Base-by-base conservation (phyloP, 2,329 filamentous ascomycete genomes). In the Sporothrix brasiliensis region DNA sequence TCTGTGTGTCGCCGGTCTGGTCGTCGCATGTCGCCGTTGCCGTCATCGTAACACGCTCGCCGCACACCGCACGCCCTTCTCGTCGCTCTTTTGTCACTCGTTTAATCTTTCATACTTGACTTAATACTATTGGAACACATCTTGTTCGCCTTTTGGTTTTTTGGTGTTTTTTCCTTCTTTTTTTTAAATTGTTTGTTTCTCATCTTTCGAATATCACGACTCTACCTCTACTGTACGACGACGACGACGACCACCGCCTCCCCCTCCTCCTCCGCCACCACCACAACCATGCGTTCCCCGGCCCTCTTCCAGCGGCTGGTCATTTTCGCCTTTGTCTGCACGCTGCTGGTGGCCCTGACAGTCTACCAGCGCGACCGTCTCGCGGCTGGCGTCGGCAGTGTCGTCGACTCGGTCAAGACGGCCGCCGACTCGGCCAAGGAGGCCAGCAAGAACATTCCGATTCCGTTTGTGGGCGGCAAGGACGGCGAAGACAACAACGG, bases 331-430 rank as follows among this genome's bases (percentile, higher is more conserved):
- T 53, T 69, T 50, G 60, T 47, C 19, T 60, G 44, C 53, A 71
- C 70, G 14, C 67, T 71, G 50, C 24, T 69, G 11, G 27, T 69
- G 41, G 54, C 70, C 30, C 30, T 69, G 21, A 61, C 66, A 21
- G 70, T 71, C 52, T 71, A 71, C 70, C 67, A 71, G 44, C 67
- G 70, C 41, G 70, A 71, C 47, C 65, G 67, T 16, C 52, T 71
- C 9, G 67, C 58, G 3, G 70, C 67, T 13, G 66, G 70, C 50
- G 68, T 69, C n/a, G 70, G 63, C 66, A 69, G 30, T 11, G 70
- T 71, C 19, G 70, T 71, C 56, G 47, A 41, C 1, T 58, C 56
- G 1, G 70, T 71, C 41, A 71, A 71, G 67, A 34, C 67, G 14
- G 66, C 67, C 4, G 61, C 70, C 3, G 47, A 24, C 24, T 34